Base-by-base conservation (phyloP, 768 basidiomycete species). In the Strobilomyces confusus region DNA sequence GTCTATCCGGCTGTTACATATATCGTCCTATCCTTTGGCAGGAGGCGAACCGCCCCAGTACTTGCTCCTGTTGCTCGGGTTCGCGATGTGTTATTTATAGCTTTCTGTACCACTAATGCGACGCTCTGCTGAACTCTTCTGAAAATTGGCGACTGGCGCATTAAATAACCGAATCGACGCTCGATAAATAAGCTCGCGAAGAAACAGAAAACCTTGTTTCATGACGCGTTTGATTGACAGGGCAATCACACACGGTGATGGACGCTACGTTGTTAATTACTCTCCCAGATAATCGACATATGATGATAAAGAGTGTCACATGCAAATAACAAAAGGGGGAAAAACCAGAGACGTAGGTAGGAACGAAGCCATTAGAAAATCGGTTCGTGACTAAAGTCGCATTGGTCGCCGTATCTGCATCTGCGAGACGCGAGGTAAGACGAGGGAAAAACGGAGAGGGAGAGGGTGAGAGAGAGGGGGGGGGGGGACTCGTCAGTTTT, bases 381-480 rank as follows among this genome's bases (percentile, higher is more conserved):
- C 17, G 72, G 69, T 63, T 81, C 89, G 67, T 92, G 89, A 62
- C 82, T 78, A 72, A 86, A 92, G 73, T 89, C 88, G 76, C 89
- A 92, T 70, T 84, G 84, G 75, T 92, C 89, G 54, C 89, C 89
- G 65, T 84, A 91, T 79, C 81, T 84, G 81, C 89, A 92, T 82
- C 89, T 92, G 80, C 77, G 73, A 73, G 76, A 76, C 70, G 73
- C 73, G 72, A 73, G 77, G 57, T 12, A 33, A 33, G 13, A 29
- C 29, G 29, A 9, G 9, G 29, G 29, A 29, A 6, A 6, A 29
- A 26, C 26, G 26, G 26, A 4, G 26, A 26, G 26, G 26, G 26
- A 26, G 8, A 26, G 26, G 26, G 29, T 6, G 9, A 29, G 71
- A 73, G 77, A 56, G 13, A 33, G 13, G 14, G 33, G 33, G 11